Percentiles rank a stretch among this genome's conserved stretches.
Conservation (phyloP, 352 stramenopile species). For the Lagenidium giganteum region DNA sequence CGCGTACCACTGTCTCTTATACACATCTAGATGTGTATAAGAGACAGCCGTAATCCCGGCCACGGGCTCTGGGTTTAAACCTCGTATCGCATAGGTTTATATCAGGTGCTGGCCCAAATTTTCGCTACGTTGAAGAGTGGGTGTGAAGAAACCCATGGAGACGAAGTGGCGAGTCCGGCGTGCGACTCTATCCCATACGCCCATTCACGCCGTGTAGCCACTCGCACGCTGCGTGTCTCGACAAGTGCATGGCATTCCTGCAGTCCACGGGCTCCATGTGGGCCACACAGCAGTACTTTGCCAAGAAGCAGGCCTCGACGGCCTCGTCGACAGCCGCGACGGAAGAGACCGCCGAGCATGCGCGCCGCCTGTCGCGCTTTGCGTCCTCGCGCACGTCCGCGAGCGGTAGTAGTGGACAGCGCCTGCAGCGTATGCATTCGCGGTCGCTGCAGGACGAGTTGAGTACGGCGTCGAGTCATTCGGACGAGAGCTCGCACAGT, state of each 20-base stretch:
- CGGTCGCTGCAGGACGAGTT: conserved; percentile 19
- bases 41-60: too few species aligned
- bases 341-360: not conserved
- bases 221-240: conserved; percentile 5
- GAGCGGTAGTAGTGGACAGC: not conserved
- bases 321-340: not conserved
- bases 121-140: too few species aligned
- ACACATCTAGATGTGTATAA: too few species aligned
- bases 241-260: conserved; percentile 7
- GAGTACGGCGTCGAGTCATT: conserved; percentile 13
- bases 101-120: too few species aligned
- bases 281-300: not conserved
- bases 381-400: not conserved
- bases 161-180: too few species aligned
- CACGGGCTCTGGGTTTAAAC: too few species aligned
- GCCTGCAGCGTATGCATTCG: conserved; percentile 11
- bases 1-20: conserved; percentile 72
- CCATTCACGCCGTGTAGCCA: not conserved
- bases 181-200: too few species aligned
- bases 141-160: too few species aligned
- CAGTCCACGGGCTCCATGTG: not conserved
- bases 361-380: not conserved
- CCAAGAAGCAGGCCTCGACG: not conserved
- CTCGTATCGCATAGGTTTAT: too few species aligned
- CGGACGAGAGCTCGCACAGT: conserved; percentile 14